These are phyloP conservation scores for Scedosporium dehoogii DNA, from an alignment of 2,329 filamentous ascomycete species.

Conservation along the genomic window DNA sequence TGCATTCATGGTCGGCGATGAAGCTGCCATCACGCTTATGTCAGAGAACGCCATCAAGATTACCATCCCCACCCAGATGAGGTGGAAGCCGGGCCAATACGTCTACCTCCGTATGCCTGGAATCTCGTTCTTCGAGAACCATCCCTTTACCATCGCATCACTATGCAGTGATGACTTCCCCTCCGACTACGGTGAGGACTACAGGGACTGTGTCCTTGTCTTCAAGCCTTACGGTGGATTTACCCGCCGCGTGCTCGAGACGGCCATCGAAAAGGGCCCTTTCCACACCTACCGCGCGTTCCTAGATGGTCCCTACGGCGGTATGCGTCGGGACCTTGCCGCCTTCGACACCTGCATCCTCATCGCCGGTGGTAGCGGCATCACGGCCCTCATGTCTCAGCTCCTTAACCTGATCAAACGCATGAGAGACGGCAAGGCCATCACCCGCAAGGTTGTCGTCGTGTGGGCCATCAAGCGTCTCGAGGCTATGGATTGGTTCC, in stretches of 20 bases:
- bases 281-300: conserved; percentile 90
- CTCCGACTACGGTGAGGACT: conserved; percentile 79
- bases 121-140: conserved; percentile 82
- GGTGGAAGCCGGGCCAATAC: conserved; percentile 89
- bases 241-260: conserved; percentile 74
- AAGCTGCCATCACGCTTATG: conserved; percentile 80
- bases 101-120: conserved; percentile 92
- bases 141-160: conserved; percentile 91
- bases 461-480: conserved; percentile 90
- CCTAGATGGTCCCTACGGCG: conserved; percentile 88
- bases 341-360: conserved; percentile 91
- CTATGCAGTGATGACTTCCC: conserved; percentile 89
- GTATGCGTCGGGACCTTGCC: conserved; percentile 80
- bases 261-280: conserved; percentile 73
- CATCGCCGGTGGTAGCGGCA: conserved; percentile 87
- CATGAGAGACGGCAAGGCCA: conserved; percentile 89
- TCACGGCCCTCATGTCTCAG: conserved; percentile 88
- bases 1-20: conserved; percentile 81
- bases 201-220: conserved; percentile 80
- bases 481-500: conserved; percentile 96
- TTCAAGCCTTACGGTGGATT: conserved; percentile 91
- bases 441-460: conserved; percentile 81
- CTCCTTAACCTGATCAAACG: conserved; percentile 89
- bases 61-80: conserved; percentile 85
- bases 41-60: conserved; percentile 93